Evolutionary conservation across 2,329 filamentous ascomycete genomes (phyloP).

Genomic region (Colletotrichum sp.): DNA sequence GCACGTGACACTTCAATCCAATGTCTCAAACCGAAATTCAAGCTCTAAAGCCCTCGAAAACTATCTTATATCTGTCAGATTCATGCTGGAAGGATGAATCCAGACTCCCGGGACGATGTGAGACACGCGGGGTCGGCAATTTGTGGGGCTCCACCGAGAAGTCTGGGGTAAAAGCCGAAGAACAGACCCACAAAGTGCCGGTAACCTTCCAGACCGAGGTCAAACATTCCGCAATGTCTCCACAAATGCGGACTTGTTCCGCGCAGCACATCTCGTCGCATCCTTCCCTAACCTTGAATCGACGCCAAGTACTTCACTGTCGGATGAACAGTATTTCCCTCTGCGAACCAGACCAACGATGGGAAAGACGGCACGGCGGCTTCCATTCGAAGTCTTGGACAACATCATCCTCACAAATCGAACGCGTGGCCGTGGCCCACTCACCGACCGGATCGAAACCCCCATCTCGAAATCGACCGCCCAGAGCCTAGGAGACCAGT

Average conservation of each 20-base stretch:
- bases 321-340: not conserved
- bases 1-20: not conserved
- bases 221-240: not conserved
- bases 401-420: not conserved
- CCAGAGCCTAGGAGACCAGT: not conserved
- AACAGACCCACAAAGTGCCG: not conserved
- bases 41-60: not conserved
- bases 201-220: not conserved
- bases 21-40: not conserved
- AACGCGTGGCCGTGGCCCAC: conserved; percentile 5
- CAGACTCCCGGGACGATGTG: not conserved
- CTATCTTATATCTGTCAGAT: no score
- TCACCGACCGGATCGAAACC: not conserved
- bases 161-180: not conserved
- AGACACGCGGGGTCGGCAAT: not conserved
- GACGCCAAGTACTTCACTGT: not conserved
- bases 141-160: not conserved
- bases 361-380: not conserved
- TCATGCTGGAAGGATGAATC: not conserved
- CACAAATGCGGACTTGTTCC: not conserved
- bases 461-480: not conserved
- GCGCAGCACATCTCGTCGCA: not conserved
- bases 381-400: not conserved
- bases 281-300: not conserved
- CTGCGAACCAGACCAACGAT: not conserved